phyloP scores from a whole-genome alignment of 805 yeast species.

The Yamadazyma phyllophila region DNA sequence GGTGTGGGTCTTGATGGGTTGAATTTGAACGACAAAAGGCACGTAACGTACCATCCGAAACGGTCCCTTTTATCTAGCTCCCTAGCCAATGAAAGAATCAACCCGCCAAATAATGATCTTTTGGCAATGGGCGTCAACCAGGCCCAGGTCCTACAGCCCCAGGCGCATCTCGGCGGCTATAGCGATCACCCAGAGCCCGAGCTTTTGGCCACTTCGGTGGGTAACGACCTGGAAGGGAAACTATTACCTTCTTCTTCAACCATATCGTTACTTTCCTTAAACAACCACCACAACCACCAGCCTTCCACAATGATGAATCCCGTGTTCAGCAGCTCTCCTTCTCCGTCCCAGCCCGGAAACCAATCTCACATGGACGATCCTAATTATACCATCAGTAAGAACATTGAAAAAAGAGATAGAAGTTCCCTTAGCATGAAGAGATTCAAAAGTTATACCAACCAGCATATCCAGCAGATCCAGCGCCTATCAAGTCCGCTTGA shows the following conservation, averaged over 20 bases:
- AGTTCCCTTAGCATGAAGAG: constrained; percentile 27
- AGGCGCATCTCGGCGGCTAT: not conserved
- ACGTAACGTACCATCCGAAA: constrained; percentile 6
- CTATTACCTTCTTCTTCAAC: constrained; percentile 43
- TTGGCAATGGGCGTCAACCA: not conserved
- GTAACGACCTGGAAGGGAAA: constrained; percentile 38
- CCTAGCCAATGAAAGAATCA: constrained; percentile 14
- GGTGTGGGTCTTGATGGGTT: constrained; percentile 9
- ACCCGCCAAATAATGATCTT: not conserved
- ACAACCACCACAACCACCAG: constrained; percentile 14
- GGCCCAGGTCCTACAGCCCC: not conserved
- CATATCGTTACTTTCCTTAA: constrained; percentile 38
- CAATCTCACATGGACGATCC: not conserved
- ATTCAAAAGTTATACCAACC: constrained; percentile 24
- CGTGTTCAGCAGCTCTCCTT: not conserved
- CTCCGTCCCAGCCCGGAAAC: constrained; percentile 4
- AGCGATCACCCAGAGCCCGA: constrained; percentile 45
- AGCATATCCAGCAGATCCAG: constrained; percentile 19
- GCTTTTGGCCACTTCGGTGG: constrained; percentile 42
- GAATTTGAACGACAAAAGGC: constrained; percentile 9
- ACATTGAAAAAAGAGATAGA: constrained; percentile 7
- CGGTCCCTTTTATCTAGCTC: constrained; percentile 17
- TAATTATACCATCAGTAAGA: constrained; percentile 2
- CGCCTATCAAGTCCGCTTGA: constrained; percentile 28
- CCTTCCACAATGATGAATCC: not conserved